These are phyloP conservation scores for Zygosaccharomyces pseudobailii DNA, from an alignment of 1,139 yeast genomes.

Conservation along the genomic window DNA sequence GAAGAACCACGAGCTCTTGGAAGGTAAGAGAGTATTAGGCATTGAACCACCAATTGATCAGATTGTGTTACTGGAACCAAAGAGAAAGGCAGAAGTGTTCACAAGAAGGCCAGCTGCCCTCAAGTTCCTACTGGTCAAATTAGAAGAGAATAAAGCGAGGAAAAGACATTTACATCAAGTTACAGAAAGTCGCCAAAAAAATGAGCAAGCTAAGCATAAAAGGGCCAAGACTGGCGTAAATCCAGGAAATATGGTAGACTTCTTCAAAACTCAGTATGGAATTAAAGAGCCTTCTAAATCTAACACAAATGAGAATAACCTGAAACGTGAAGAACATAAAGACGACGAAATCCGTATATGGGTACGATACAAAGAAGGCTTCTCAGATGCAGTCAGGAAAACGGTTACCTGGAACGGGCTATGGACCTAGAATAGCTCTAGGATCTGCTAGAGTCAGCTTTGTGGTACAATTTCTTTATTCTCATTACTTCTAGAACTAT, in stretches of 20 bases:
- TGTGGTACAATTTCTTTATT: too few species aligned
- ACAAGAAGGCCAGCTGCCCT: conserved; percentile 33
- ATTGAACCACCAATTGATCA: conserved; percentile 34
- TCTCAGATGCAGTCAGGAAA: conserved; percentile 88
- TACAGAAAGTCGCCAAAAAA: conserved; percentile 23
- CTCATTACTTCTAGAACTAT: too few species aligned
- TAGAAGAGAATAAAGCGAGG: conserved; percentile 37
- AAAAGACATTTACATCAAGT: conserved; percentile 37
- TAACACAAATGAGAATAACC: not conserved
- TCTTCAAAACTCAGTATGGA: conserved; percentile 37
- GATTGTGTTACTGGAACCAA: conserved; percentile 24
- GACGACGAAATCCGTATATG: conserved; percentile 49
- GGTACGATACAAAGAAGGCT: conserved; percentile 93
- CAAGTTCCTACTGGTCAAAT: conserved; percentile 38
- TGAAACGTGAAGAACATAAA: conserved; percentile 14
- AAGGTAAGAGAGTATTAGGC: conserved; percentile 26
- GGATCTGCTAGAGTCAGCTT: too few species aligned
- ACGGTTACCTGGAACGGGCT: conserved; percentile 75
- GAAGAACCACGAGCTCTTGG: conserved; percentile 24
- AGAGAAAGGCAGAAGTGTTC: conserved; percentile 22
- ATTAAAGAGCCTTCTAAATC: conserved; percentile 5
- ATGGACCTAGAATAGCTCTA: conserved; percentile 32
- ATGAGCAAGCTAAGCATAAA: conserved; percentile 26
- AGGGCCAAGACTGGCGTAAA: conserved; percentile 29
- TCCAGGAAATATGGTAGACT: conserved; percentile 29